Evolutionary conservation across 371 early-diverging fungal species (phyloP).

Genomic region (Smittium culicis): DNA sequence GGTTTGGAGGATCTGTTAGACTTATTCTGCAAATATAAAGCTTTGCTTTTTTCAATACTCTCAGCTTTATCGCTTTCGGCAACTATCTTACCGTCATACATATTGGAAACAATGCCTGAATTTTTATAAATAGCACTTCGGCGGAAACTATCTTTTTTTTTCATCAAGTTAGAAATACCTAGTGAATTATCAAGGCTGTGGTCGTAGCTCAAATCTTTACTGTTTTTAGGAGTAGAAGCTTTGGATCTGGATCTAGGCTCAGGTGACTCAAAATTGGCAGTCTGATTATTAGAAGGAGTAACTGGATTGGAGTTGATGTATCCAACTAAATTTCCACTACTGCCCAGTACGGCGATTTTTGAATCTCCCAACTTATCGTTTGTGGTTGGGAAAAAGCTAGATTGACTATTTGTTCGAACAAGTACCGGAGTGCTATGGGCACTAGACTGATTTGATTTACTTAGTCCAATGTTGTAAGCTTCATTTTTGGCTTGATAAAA

Average conservation of each 20-base stretch:
- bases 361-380: neutral
- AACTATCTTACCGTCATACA: neutral
- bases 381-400: neutral
- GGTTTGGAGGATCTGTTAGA: neutral
- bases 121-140: neutral
- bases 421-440: neutral
- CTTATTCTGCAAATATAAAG: neutral
- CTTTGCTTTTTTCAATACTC: neutral
- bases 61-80: neutral
- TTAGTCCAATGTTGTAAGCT: neutral
- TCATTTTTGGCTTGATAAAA: neutral
- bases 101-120: neutral
- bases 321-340: constrained; percentile 4
- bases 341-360: constrained; percentile 5
- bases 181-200: neutral
- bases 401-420: neutral
- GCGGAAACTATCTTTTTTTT: neutral
- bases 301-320: neutral
- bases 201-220: neutral
- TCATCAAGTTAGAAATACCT: neutral
- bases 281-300: neutral
- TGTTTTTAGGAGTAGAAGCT: neutral
- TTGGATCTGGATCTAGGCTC: neutral
- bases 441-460: neutral
- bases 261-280: neutral